phyloP scores from a whole-genome alignment of 768 basidiomycete species.

The Dentipellis sp. region DNA sequence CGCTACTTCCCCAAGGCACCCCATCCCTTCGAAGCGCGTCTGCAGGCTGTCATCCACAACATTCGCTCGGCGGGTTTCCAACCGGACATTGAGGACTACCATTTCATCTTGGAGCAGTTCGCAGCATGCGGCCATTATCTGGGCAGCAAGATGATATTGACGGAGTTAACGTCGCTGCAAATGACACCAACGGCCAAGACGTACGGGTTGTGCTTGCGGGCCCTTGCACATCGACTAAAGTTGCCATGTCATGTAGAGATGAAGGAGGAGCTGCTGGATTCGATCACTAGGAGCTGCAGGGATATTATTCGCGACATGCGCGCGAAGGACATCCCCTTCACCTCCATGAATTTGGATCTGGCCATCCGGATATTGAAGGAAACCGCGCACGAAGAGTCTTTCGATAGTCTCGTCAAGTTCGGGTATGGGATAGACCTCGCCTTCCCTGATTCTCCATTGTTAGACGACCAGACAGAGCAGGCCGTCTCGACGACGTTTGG shows the following conservation, averaged over 20 bases:
- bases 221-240: constrained; percentile 58
- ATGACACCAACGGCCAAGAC: constrained; percentile 44
- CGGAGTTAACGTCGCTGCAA: constrained; percentile 40
- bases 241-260: constrained; percentile 40
- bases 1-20: constrained; percentile 28
- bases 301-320: constrained; percentile 54
- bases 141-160: constrained; percentile 51
- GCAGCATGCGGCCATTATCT: constrained; percentile 64
- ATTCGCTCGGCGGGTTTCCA: constrained; percentile 45
- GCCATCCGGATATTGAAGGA: constrained; percentile 61
- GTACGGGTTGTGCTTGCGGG: constrained; percentile 56
- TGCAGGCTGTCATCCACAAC: constrained; percentile 59
- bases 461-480: constrained; percentile 26
- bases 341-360: constrained; percentile 56
- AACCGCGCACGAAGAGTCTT: constrained; percentile 43
- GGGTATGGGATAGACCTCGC: constrained; percentile 73
- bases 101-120: constrained; percentile 67
- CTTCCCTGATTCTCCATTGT: constrained; percentile 59
- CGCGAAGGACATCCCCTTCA: constrained; percentile 35
- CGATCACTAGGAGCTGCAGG: constrained; percentile 38
- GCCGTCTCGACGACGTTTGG: constrained; percentile 22
- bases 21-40: constrained; percentile 57
- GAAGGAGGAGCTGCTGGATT: constrained; percentile 26
- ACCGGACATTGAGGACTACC: constrained; percentile 53
- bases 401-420: constrained; percentile 51